phyloP scores from a whole-genome alignment of 345 rosid genomes.

The Diplotaxis tenuifolia region DNA sequence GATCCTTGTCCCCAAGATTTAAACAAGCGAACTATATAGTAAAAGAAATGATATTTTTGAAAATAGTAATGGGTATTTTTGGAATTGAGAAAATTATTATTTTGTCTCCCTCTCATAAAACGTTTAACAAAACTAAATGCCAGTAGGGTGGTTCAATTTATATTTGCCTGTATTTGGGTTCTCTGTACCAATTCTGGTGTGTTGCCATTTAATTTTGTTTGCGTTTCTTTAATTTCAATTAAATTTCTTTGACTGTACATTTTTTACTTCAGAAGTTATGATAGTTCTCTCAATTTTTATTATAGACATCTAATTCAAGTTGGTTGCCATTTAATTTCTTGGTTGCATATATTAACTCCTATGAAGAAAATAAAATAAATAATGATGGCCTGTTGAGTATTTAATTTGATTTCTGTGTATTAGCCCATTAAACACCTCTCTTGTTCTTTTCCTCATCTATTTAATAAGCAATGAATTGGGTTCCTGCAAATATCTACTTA shows the following conservation, averaged over 20 bases:
- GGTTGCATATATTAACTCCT: conserved; percentile 59
- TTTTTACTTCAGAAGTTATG: conserved; percentile 45
- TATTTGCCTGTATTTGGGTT: conserved; percentile 36
- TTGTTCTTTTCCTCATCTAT: conserved; percentile 38
- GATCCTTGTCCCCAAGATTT: conserved; percentile 19
- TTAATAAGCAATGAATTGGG: conserved; percentile 52
- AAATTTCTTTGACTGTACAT: conserved; percentile 45
- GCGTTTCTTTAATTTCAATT: conserved; percentile 50
- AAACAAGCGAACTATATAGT: conserved; percentile 23
- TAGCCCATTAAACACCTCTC: conserved; percentile 54
- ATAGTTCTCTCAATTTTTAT: conserved; percentile 34
- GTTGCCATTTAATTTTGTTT: conserved; percentile 45
- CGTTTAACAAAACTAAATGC: conserved; percentile 26
- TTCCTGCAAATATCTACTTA: conserved; percentile 33
- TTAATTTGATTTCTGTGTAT: conserved; percentile 35
- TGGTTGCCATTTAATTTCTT: conserved; percentile 67
- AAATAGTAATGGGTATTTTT: conserved; percentile 27
- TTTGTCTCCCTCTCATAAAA: conserved; percentile 37
- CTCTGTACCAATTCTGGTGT: conserved; percentile 42
- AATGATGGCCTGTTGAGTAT: conserved; percentile 38
- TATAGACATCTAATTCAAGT: conserved; percentile 39
- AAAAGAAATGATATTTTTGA: not conserved
- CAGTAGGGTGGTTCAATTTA: conserved; percentile 33
- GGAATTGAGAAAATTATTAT: conserved; percentile 27
- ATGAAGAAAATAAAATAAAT: conserved; percentile 42